phyloP scores from a whole-genome alignment of 176 grass and related monocot genomes.

The Carex kokanica region DNA sequence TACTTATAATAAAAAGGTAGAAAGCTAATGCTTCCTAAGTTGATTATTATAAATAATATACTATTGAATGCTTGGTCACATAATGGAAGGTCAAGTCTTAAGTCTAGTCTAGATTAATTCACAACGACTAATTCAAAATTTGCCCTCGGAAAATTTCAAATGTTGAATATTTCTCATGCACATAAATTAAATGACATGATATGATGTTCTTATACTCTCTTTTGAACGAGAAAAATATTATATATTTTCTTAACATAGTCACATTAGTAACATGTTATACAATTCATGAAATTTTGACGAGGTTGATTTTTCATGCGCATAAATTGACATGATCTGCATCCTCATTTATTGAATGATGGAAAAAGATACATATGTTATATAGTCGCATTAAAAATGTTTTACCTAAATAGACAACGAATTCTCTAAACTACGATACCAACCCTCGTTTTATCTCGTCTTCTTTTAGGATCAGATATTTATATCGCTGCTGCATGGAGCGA shows the following conservation, averaged over 20 bases:
- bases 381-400: background rate
- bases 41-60: background rate
- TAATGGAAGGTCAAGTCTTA: background rate
- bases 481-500: too few species aligned
- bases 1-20: background rate
- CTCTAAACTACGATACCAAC: too few species aligned
- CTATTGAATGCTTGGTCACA: background rate
- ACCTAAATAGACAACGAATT: too few species aligned
- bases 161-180: background rate
- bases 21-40: background rate
- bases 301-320: background rate
- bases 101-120: background rate
- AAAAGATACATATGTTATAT: background rate
- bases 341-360: background rate
- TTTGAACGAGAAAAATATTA: background rate
- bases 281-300: background rate
- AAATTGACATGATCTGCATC: background rate
- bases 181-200: conserved; percentile 5
- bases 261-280: background rate
- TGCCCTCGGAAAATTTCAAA: background rate
- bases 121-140: background rate
- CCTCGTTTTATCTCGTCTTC: too few species aligned
- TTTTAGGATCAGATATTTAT: too few species aligned
- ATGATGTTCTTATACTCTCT: background rate
- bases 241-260: background rate